Base-by-base conservation (phyloP, 176 grass and related monocot species). In the Aegilops speltoides region DNA sequence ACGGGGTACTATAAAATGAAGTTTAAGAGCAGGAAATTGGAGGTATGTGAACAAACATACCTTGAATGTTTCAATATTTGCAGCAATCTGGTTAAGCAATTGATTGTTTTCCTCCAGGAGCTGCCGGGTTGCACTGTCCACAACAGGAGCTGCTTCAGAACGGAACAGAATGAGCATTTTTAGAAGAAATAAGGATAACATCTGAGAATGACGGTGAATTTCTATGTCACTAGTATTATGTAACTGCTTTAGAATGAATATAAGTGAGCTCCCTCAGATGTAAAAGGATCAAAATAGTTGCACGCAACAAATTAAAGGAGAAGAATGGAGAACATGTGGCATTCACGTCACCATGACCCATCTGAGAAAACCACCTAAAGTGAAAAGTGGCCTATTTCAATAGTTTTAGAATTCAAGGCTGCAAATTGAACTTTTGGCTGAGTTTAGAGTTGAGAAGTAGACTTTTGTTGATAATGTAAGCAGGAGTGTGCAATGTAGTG, bases 51-150 rank as follows among this genome's bases (percentile, higher is more conserved):
- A 73, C 20, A 72, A 36, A 83, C 48, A 79, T 20, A 99, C 97
- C 94, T 93, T 88, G 41, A 85, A 93, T 88, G 84, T 76, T 59
- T 84, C 83, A 41, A 97, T 90, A 91, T 99, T 99, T 80, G 90
- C 66, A 85, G 87, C 91, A 59, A 99, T 97, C 87, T 90, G 89
- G 77, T 85, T 79, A 85, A 99, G 91, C 76, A 99, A 87, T n/a
- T 76, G 84, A 76, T 91, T 81, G 68, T 93, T 99, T 92, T 99
- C 94, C 31, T 89, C 83, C 32, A 99, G 84, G 78, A 94, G 97
- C 76, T 64, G 85, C 75, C 90, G 94, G 33, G 90, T 96, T 79
- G 87, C 85, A 83, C 67, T 89, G 43, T 94, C 94, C 57, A 99
- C 10, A 32, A 85, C 64, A 85, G 87, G 80, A 72, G 79, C 92